Base-by-base conservation (phyloP, 2,329 filamentous ascomycete species). In the Aspergillus sp. region DNA sequence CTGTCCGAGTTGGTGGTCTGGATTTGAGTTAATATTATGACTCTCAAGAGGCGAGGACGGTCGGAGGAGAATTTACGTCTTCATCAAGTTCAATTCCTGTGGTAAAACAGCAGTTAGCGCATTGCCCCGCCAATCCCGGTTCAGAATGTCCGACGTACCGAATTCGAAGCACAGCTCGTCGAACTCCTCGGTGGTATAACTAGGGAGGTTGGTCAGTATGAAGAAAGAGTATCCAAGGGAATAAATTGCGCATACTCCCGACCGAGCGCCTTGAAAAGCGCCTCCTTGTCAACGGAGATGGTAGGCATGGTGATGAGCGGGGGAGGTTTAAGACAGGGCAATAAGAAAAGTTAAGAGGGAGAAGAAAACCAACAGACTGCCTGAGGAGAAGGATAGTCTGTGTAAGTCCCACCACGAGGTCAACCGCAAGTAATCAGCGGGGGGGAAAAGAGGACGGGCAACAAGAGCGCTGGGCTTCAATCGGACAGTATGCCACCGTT, bases 91-190 rank as follows among this genome's bases (percentile, higher is more conserved):
- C 95, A 75, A 99, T 96, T 62, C 84, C 84, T 84, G 63, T 66
- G 62, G 32, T 23, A 21, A 54, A 61, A 55, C n/a, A 52, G 56
- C 17, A 51, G 64, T 78, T 63, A 79, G 73, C 66, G 65, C 60
- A 63, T 65, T 47, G 59, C 66, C 70, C 69, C 66, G 66, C 66
- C 55, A 59, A 57, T 55, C 56, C 60, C 57, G 59, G 54, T 57
- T 27, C 51, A 15, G 44, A 8, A 61, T 55, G 53, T 57, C 27
- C 61, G 57, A 74, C 77, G 65, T 76, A 81, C 93, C 93, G 75
- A 96, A 99, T 73, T 99, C 94, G 84, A 99, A 99, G 80, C 95
- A 98, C 69, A 99, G 84, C 74, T 96, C 90, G 78, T 99, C 95
- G 74, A 99, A 99, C 73, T 96, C 91, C 71, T 96, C 87, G 65